Conservation (phyloP, 1,139 yeast species). For the Pneumocystis sp. region DNA sequence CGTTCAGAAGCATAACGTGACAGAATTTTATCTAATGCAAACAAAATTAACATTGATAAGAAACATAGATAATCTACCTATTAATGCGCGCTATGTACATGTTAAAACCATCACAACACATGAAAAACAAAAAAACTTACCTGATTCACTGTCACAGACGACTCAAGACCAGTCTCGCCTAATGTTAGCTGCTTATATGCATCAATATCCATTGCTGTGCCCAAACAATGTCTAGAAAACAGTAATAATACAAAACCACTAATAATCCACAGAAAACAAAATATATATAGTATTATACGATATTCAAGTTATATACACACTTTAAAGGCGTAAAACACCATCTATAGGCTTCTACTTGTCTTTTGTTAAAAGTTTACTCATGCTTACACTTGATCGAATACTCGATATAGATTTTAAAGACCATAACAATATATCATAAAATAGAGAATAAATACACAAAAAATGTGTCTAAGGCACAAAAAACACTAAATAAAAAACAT, state of each 20-base stretch:
- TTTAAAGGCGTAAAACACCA: too few relatives aligned
- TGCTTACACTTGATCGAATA: too few relatives aligned
- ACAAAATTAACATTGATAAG: background rate
- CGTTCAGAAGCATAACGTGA: conserved; percentile 9
- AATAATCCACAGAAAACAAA: too few relatives aligned
- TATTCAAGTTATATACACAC: too few relatives aligned
- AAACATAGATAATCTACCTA: background rate
- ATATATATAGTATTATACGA: too few relatives aligned
- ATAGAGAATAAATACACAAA: too few relatives aligned
- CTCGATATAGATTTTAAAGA: too few relatives aligned
- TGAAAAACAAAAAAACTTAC: background rate
- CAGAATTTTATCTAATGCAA: conserved; percentile 7
- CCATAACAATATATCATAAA: too few relatives aligned
- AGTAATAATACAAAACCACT: background rate
- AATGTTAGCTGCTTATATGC: conserved; percentile 4
- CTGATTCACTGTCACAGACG: conserved; percentile 11
- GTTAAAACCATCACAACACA: background rate
- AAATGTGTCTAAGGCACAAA: too few relatives aligned
- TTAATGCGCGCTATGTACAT: background rate
- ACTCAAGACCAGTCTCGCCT: conserved; percentile 1
- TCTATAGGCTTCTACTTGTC: too few relatives aligned
- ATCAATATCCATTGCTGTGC: background rate
- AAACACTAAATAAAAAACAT: too few relatives aligned
- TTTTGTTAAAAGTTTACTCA: too few relatives aligned
- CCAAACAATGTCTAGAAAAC: background rate